phyloP scores from a whole-genome alignment of 352 stramenopile species.

The Pythium chondricola region DNA sequence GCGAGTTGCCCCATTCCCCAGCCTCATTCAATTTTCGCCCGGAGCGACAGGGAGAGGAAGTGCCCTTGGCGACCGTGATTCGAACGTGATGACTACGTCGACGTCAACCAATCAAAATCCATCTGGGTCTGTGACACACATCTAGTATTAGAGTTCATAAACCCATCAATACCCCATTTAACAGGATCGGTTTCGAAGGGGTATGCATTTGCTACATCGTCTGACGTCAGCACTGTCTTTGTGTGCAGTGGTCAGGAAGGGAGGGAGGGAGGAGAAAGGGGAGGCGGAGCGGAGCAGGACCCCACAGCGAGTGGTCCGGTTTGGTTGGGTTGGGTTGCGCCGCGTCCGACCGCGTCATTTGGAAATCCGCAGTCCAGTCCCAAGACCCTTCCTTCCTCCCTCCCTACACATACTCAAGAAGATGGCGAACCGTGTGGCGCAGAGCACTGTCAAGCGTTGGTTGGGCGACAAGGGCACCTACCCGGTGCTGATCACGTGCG shows the following conservation, averaged over 20 bases:
- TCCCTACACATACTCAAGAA: constrained; percentile 14
- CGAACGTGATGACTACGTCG: constrained; percentile 11
- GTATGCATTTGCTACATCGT: neutral
- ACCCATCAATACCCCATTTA: neutral
- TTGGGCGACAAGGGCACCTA: constrained; percentile 73
- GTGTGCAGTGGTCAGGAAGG: neutral
- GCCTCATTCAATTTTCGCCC: neutral
- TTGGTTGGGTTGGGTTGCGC: too few species aligned
- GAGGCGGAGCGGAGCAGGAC: too few species aligned
- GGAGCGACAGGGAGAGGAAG: constrained; percentile 21
- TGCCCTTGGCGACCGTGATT: too few species aligned
- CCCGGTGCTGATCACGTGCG: constrained; percentile 68
- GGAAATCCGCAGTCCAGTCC: constrained; percentile 43
- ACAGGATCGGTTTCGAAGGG: constrained; percentile 7
- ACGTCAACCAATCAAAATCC: constrained; percentile 21
- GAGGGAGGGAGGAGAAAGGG: neutral
- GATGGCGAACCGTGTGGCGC: constrained; percentile 40
- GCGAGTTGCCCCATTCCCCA: neutral
- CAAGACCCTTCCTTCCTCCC: constrained; percentile 12
- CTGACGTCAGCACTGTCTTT: constrained; percentile 23
- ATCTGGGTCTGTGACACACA: constrained; percentile 2
- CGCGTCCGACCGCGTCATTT: too few species aligned
- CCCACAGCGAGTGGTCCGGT: neutral
- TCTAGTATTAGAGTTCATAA: neutral
- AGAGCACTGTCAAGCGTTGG: constrained; percentile 58